These are phyloP conservation scores for Sphaerostilbella broomeana DNA, from an alignment of 2,329 filamentous ascomycete species.

Conservation along the genomic window DNA sequence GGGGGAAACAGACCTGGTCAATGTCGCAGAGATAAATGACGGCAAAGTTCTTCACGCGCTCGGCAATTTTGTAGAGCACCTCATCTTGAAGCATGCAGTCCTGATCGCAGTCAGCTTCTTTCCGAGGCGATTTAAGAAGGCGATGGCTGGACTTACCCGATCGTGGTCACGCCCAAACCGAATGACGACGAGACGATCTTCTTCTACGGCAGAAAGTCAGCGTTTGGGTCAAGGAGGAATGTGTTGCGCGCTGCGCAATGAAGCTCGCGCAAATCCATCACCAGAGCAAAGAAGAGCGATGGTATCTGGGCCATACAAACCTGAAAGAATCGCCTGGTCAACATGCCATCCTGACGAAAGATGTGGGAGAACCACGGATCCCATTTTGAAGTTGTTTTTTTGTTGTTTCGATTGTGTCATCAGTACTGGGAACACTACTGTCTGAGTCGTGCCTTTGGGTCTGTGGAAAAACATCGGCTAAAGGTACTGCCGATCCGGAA, in stretches of 20 bases:
- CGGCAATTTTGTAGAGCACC: slow-evolving; percentile 88
- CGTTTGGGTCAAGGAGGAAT: background rate
- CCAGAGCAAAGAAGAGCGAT: background rate
- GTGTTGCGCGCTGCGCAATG: background rate
- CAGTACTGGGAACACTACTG: background rate
- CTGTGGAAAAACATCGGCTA: background rate
- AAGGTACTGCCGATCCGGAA: slow-evolving; percentile 9
- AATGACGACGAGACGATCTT: slow-evolving; percentile 88
- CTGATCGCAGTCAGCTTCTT: slow-evolving; percentile 54
- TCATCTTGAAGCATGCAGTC: slow-evolving; percentile 77
- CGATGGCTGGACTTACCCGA: slow-evolving; percentile 31
- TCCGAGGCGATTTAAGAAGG: background rate
- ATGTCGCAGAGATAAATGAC: slow-evolving; percentile 93
- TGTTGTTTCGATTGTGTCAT: background rate
- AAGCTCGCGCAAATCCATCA: background rate
- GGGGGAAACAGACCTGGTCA: slow-evolving; percentile 36
- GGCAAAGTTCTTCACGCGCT: slow-evolving; percentile 88
- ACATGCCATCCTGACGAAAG: slow-evolving; percentile 94
- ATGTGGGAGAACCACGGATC: slow-evolving; percentile 88
- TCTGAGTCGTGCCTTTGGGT: background rate
- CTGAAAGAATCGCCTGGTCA: slow-evolving; percentile 74
- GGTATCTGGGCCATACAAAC: slow-evolving; percentile 24
- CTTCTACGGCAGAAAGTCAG: slow-evolving; percentile 49
- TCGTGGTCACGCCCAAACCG: slow-evolving; percentile 86
- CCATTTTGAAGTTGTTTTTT: slow-evolving; percentile 37